A percentile compares a stretch with the other conserved stretches of the same genome.
Evolutionary conservation across 371 early-diverging fungal species (phyloP).

Genomic region (Parasitella parasitica): DNA sequence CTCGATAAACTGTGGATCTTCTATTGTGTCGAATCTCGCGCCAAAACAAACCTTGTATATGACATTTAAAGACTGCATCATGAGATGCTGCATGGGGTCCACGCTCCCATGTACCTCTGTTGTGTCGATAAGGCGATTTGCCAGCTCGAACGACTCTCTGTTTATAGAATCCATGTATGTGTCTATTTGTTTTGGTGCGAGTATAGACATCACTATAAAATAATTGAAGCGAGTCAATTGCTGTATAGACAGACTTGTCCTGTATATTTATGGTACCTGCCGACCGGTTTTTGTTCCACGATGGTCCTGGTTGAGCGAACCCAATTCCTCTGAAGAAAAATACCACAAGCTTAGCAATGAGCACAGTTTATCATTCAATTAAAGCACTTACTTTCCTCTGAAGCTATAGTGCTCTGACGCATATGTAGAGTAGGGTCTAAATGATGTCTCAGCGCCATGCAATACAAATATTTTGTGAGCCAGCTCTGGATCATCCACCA

Average conservation of each 20-base stretch:
- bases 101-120: neutral
- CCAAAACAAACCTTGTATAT: conserved; percentile 2
- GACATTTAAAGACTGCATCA: conserved; percentile 7
- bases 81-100: conserved; percentile 1
- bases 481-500: conserved; percentile 7
- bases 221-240: too few relatives aligned
- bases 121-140: neutral
- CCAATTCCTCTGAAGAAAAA: neutral
- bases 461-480: conserved; percentile 17
- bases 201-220: neutral
- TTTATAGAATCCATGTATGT: neutral
- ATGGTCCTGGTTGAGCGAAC: neutral
- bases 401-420: neutral
- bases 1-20: conserved; percentile 3
- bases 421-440: conserved; percentile 2
- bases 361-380: neutral
- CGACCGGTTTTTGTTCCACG: neutral
- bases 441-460: conserved; percentile 7
- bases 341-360: neutral
- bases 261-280: neutral
- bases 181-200: conserved; percentile 12
- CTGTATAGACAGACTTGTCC: neutral
- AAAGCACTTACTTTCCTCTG: conserved; percentile 1
- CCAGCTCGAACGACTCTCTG: neutral
- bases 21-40: neutral